phyloP scores from a whole-genome alignment of 805 yeast species.

The Cyberlindnera petersonii region DNA sequence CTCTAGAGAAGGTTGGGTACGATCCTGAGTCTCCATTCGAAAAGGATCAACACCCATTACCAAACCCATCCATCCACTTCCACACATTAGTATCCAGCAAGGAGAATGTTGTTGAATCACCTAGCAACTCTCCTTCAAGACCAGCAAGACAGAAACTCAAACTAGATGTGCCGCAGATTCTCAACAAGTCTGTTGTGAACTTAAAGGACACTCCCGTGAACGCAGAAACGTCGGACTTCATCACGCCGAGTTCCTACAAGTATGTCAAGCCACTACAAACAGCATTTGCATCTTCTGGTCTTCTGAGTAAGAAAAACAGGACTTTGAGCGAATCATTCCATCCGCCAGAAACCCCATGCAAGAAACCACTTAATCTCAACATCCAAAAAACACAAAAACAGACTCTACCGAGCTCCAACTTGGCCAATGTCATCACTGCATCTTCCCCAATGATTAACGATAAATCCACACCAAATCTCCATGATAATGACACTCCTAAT shows the following conservation, averaged over 20 bases:
- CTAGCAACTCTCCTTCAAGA: conserved; percentile 31
- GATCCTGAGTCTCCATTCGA: conserved; percentile 24
- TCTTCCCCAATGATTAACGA: conserved; percentile 29
- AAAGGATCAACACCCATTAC: conserved; percentile 23
- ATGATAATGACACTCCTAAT: conserved; percentile 17
- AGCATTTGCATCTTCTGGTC: conserved; percentile 74
- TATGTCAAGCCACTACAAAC: conserved; percentile 82
- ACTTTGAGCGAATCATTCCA: conserved; percentile 32
- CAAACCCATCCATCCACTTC: conserved; percentile 27
- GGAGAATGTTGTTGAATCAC: conserved; percentile 19
- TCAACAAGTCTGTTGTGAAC: conserved; percentile 12
- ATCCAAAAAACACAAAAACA: conserved; percentile 19
- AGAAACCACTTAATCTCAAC: conserved; percentile 34
- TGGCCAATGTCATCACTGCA: conserved; percentile 29
- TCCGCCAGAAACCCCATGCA: conserved; percentile 67
- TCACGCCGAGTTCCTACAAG: conserved; percentile 56
- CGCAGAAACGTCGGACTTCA: conserved; percentile 25
- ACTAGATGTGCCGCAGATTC: conserved; percentile 9
- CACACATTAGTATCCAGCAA: conserved; percentile 12
- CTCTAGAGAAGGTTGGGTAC: conserved; percentile 20
- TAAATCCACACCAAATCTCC: conserved; percentile 24
- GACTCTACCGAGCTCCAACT: conserved; percentile 23
- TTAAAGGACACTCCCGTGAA: conserved; percentile 9
- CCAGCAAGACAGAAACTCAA: conserved; percentile 30
- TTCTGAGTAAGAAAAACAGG: conserved; percentile 56